Conservation (phyloP, 805 yeast genomes). For the Suhomyces pyralidae region DNA sequence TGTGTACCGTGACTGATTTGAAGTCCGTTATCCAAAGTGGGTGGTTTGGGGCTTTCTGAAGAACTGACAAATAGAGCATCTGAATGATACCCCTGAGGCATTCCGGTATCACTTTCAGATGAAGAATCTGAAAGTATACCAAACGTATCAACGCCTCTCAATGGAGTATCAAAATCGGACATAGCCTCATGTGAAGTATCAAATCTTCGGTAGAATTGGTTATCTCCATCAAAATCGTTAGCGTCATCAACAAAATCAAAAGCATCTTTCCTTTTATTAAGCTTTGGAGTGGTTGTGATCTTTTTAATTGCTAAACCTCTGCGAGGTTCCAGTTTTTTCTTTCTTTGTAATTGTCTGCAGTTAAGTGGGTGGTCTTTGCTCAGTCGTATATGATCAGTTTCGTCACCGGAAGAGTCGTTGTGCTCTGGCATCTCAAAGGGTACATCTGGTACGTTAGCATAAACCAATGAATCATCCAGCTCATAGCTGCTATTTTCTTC, state of each 20-base stretch:
- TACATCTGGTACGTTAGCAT: background rate
- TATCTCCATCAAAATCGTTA: constrained; percentile 8
- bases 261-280: constrained; percentile 7
- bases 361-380: background rate
- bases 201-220: constrained; percentile 3
- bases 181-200: constrained; percentile 8
- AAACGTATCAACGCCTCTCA: constrained; percentile 6
- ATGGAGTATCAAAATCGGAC: constrained; percentile 7
- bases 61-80: background rate
- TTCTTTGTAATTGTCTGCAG: background rate
- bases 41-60: background rate
- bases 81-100: background rate
- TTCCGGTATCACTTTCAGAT: constrained; percentile 4
- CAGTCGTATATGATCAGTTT: background rate
- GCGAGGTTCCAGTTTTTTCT: constrained; percentile 17
- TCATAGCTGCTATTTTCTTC: background rate
- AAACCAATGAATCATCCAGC: constrained; percentile 3
- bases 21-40: background rate
- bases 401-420: background rate
- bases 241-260: constrained; percentile 20
- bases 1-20: background rate
- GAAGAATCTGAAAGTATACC: constrained; percentile 9
- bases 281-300: background rate
- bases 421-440: background rate
- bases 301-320: constrained; percentile 39